Base-by-base conservation (phyloP, 768 basidiomycete genomes). In the Boletus pseudopeckii region DNA sequence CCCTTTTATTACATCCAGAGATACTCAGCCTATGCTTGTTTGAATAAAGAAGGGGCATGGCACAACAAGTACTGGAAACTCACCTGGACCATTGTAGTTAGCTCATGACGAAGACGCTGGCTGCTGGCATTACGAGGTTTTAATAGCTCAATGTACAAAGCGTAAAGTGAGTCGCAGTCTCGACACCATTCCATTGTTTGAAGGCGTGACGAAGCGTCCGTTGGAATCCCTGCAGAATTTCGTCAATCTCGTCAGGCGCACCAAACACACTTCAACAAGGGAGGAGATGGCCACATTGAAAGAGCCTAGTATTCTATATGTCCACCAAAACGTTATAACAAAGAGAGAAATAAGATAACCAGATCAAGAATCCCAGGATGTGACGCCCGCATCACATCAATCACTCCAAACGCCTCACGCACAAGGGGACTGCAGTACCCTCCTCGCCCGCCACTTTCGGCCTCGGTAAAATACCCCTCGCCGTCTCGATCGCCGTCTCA, bases 371-470 rank as follows among this genome's bases (percentile, higher is more conserved):
- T 6, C 7, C 28, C 24, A 28, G 22, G 26, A n/a, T n/a, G 7
- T 28, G 7, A 28, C 28, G 28, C 28, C 28, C 9, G 8, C 30
- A 32, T 4, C 30, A 32, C 10, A 32, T 32, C 30, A 32, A 6
- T 58, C 56, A 48, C 42, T 59, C 46, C 2, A 59, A 58, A 32
- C 50, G 46, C 32, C 37, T 34, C 13, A 58, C 42, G 8, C 45
- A 37, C 42, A 58, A 45, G 5, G 57, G 57, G 7, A 54, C 45
- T 10, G 36, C 45, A 9, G 38, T 22, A n/a, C 69, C 72, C 2
- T 61, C 42, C 50, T 68, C 65, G 3, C 66, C 62, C 1, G 43
- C 62, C 17, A 66, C 52, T 34, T 40, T 66, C 11, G 64, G 64
- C 17, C 66, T 43, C 8, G 32, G 42, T 20, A 68, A 52, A 8